Evolutionary conservation across 805 yeast genomes (phyloP).

Genomic region (Grigorovia yakushimaensis): DNA sequence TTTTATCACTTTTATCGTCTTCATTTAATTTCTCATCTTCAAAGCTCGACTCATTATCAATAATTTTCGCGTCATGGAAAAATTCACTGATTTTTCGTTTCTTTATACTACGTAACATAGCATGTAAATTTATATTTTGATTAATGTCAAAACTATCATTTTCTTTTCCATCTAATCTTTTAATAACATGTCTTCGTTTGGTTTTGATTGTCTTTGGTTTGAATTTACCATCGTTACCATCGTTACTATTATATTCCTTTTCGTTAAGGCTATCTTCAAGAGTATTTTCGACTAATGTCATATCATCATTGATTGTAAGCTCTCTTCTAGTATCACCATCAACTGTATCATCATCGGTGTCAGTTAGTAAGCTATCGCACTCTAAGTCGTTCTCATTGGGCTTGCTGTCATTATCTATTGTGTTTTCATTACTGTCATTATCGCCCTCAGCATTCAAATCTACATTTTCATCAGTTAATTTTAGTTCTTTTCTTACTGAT

Average conservation of each 20-base stretch:
- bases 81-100: slow-evolving; percentile 1
- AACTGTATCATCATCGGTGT: not conserved
- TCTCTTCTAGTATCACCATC: not conserved
- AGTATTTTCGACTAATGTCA: not conserved
- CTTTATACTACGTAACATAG: slow-evolving; percentile 2
- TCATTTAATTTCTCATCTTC: not conserved
- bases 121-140: slow-evolving; percentile 2
- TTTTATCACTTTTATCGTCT: slow-evolving; percentile 7
- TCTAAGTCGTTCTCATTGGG: no score
- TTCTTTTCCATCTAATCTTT: not conserved
- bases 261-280: not conserved
- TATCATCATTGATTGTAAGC: not conserved
- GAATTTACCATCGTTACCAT: not conserved
- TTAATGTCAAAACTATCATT: not conserved
- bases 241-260: not conserved
- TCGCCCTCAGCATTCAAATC: not conserved
- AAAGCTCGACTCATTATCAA: not conserved
- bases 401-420: not conserved
- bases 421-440: not conserved
- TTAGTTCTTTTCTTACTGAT: slow-evolving; percentile 6
- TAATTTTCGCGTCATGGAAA: not conserved
- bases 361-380: no score
- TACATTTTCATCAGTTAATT: slow-evolving; percentile 1
- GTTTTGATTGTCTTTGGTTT: slow-evolving; percentile 4
- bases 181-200: slow-evolving; percentile 15